Evolutionary conservation across 2,329 filamentous ascomycete genomes (phyloP).

Genomic region (Hortaea werneckii): DNA sequence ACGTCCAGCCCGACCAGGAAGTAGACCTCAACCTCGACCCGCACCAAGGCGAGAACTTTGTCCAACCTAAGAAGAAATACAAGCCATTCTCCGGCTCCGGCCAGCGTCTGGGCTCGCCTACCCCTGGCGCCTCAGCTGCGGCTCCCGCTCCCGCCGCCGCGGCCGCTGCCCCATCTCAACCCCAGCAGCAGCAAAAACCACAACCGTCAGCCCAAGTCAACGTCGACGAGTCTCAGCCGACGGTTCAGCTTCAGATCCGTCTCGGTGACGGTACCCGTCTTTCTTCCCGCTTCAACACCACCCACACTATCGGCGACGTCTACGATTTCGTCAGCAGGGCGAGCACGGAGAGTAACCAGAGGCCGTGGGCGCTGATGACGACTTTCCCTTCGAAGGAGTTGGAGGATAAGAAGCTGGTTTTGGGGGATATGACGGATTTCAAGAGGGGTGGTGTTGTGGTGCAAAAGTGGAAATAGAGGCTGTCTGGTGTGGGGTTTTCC

Average conservation of each 20-base stretch:
- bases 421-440: slow-evolving; percentile 40
- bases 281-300: slow-evolving; percentile 69
- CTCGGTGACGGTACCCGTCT: slow-evolving; percentile 68
- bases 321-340: slow-evolving; percentile 64
- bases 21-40: slow-evolving; percentile 68
- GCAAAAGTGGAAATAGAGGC: slow-evolving; percentile 40
- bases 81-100: slow-evolving; percentile 65
- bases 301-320: slow-evolving; percentile 65
- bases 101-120: slow-evolving; percentile 65
- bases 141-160: slow-evolving; percentile 12
- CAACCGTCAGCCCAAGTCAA: slow-evolving; percentile 31
- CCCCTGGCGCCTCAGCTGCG: slow-evolving; percentile 49
- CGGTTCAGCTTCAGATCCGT: slow-evolving; percentile 62
- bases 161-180: slow-evolving; percentile 5
- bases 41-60: slow-evolving; percentile 66
- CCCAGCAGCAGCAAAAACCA: slow-evolving; percentile 26
- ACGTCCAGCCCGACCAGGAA: slow-evolving; percentile 62
- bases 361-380: slow-evolving; percentile 67
- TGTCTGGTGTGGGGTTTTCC: too few relatives aligned
- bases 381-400: slow-evolving; percentile 78
- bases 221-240: slow-evolving; percentile 58
- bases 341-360: slow-evolving; percentile 44
- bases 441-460: slow-evolving; percentile 46
- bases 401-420: slow-evolving; percentile 48
- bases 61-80: slow-evolving; percentile 62